Base-by-base conservation (phyloP, 768 basidiomycete species). In the Suillus paluster region DNA sequence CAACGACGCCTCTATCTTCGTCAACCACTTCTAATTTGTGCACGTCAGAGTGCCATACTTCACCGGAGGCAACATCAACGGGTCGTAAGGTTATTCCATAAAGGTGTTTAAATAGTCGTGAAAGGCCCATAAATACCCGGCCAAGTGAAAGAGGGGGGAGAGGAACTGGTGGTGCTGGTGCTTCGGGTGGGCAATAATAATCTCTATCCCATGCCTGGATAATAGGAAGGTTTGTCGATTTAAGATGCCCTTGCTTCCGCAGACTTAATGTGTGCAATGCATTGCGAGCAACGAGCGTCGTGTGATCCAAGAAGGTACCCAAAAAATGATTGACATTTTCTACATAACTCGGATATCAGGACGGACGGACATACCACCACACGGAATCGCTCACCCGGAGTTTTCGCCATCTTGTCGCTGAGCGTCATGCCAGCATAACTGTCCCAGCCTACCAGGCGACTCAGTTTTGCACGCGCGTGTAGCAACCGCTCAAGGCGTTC, bases 181-280 rank as follows among this genome's bases (percentile, higher is more conserved):
- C 85, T 74, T 92, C 88, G 5, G 88, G 88, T 1, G 91, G 90
- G 61, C 93, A 91, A 74, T 95, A 98, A 72, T 89, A 97, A 67
- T 98, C 96, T 66, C 95, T 84, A 76, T 99, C 97, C 97, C 97
- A 99, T n/a, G 95, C 89, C 65, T 97, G 86, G 56, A 99, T 86
- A 25, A 79, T 78, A 46, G 91, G 91, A 50, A 84, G 77, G 23
- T 81, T 76, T 0, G 81, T 77, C 2, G 86, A 80, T 23, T 79
- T 76, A 33, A 94, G 84, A 67, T 91, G 89, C 10, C 80, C 80
- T 72, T 92, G 89, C 79, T 99, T 99, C 66, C 84, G 86, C 67
- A 75, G 78, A 73, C 82, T 86, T 60, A 86, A 81, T 49, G 87
- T 81, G 42, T 82, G 82, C 41, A 99, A 77, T 48, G 96, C 96